Base-by-base conservation (phyloP, 192 early-diverging fungal species). In the Geosiphon pyriformis region DNA sequence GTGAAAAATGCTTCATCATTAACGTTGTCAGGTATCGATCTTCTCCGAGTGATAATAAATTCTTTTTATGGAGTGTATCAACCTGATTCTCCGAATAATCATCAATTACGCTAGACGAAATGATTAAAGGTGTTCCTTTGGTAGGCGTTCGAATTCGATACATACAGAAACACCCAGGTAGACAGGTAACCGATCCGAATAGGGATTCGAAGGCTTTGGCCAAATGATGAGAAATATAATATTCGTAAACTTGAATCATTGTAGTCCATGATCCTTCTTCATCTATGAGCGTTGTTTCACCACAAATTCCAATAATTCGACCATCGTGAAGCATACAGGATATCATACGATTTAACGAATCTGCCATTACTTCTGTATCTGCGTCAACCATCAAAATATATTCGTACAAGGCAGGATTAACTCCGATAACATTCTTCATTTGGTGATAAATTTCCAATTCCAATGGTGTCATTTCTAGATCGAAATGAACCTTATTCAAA, bases 41-140 rank as follows among this genome's bases (percentile, higher is more conserved):
- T 80, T 98, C 96, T 65, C 96, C 96, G 12, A 98, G 83, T 49
- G 88, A 87, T 54, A 98, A 81, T 77, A 98, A 75, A 70, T 98
- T 98, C 89, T 98, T 98, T 74, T 93, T 86, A 81, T 98, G 96
- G 48, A 98, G 76, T 2, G 96, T 98, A 72, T 97, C 93, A 31
- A 97, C 94, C 17, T 80, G 78, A 72, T 93, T 94, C 52, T 94
- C 90, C 0, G 90, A 86, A 71, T 98, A 98, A 29, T 94, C 93
- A 23, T 82, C 74, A 64, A 98, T 78, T 20, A 98, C 82, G 30
- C 84, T 78, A 49, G 85, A 85, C 25, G 90, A 82, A 46, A 94
- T 88, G 26, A 98, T 85, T 30, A 96, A 74, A 26, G 96, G 94
- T 49, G 77, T 75, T 29, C 79, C 82, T 67, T 87, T 87, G 67